These are phyloP conservation scores for Fusarium redolens DNA, from an alignment of 2,329 filamentous ascomycete genomes.

Conservation along the genomic window DNA sequence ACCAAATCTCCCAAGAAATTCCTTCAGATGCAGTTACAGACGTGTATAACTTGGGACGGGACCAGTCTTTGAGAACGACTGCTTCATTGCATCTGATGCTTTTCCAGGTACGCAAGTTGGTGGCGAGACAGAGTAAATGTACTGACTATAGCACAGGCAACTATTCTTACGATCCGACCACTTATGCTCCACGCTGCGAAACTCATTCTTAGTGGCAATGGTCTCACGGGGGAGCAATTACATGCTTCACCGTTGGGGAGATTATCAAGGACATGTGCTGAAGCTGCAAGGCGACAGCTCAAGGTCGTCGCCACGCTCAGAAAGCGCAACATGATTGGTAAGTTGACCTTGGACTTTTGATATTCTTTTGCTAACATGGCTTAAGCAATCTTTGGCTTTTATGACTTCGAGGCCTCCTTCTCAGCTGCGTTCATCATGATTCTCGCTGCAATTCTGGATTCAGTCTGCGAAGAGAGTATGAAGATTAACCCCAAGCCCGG, in stretches of 20 bases:
- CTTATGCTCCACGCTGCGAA: constrained; percentile 47
- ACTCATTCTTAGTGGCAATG: constrained; percentile 41
- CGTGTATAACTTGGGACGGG: constrained; percentile 37
- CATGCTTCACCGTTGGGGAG: constrained; percentile 43
- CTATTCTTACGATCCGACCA: constrained; percentile 46
- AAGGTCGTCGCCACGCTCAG: constrained; percentile 46
- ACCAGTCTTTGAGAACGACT: constrained; percentile 47
- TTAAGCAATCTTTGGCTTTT: constrained; percentile 42
- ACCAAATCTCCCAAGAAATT: constrained; percentile 44
- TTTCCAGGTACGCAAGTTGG: constrained; percentile 41
- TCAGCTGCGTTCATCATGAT: constrained; percentile 46
- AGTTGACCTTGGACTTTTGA: accelerated
- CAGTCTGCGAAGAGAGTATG: constrained; percentile 39
- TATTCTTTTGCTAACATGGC: neutral
- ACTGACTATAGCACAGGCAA: constrained; percentile 38
- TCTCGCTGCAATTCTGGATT: constrained; percentile 41
- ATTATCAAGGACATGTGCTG: constrained; percentile 45
- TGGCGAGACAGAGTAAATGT: accelerated
- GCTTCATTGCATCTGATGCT: constrained; percentile 49
- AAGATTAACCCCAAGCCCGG: constrained; percentile 44
- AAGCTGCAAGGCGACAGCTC: constrained; percentile 45
- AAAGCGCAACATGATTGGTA: constrained; percentile 47
- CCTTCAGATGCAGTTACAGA: constrained; percentile 42
- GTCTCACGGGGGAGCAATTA: constrained; percentile 36
- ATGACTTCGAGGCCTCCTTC: constrained; percentile 44